Evolutionary conservation across 23 red algal species (phyloP), one percentile per base, ranked within the genome.

Genomic region (Agarophyton chilense): DNA sequence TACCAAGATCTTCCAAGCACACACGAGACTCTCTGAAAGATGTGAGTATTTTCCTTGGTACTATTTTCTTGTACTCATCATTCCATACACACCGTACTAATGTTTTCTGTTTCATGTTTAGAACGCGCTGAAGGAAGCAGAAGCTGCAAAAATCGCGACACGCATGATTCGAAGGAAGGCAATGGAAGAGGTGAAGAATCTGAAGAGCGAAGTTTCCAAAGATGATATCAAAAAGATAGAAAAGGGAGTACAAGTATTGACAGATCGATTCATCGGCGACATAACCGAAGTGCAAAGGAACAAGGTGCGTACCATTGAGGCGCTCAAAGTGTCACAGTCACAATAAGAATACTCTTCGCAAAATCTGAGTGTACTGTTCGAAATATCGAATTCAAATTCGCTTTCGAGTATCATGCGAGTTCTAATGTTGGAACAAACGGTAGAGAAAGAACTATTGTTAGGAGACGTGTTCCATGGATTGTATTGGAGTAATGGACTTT

Each of bases 181-280:
- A 2, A 90, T 90, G 86, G 86, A 90, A 44, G 86, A 66, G 32
- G 64, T 90, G n/a, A 90, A 90, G 57, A 55, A 21, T 67, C 32
- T 90, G 2, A 80, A 81, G 61, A 55, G 58, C 53, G 86, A 90
- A 39, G 73, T 90, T 2, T n/a, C 54, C 12, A 90, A 81, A 43
- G 86, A 90, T 24, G 86, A 90, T 66, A 46, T 90, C 26, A 90
- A 71, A 14, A 47, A 72, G 52, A 80, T 90, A 36, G 86, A 90
- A 62, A 90, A 90, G 17, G 56, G 39, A 18, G 86, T 90, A 47
- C 86, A 90, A 56, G 31, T 17, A 24, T 45, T 90, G 72, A 73
- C 86, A 22, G 74, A 80, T 68, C 51, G 62, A 32, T 79, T 46
- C 38, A 79, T 90, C 31, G 40, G 55, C 33, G 36, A 58, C 25